Base-by-base conservation (phyloP, 2,329 filamentous ascomycete genomes). In the Cryphonectria naterciae region DNA sequence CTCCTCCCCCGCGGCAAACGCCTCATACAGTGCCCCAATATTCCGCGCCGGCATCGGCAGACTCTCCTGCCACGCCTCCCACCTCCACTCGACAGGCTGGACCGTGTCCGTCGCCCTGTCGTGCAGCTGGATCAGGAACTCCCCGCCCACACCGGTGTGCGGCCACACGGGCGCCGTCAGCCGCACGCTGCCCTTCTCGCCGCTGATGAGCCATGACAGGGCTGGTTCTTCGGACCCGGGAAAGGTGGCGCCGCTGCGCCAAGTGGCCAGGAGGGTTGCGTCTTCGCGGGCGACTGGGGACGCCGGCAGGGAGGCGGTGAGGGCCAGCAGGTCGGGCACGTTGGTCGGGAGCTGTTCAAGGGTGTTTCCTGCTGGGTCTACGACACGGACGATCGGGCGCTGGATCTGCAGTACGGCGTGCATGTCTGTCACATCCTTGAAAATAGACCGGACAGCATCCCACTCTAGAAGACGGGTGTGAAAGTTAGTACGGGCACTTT, bases 11-110 rank as follows among this genome's bases (percentile, higher is more conserved):
- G 61, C 35, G 1, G 46, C 35, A 78, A 84, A 88, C 1, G 81
- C 82, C 75, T 91, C 88, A 78, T 90, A 91, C 0, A 89, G 74
- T n/a, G 81, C 82, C 0, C 83, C 88, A 39, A 91, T 84, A 73
- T 84, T 86, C 68, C 85, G 80, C 1, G 82, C 83, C 3, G 79
- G 74, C 1, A 82, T 56, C 0, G 85, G 83, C n/a, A 88, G 72
- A 25, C 52, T 19, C 15, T 83, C 79, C 75, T 85, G 85, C 78
- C 83, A 85, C 3, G 83, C 82, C n/a, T 80, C 77, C 80, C 83
- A 88, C 8, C 80, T 77, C 79, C 83, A 84, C 0, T 80, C 74
- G 0, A 87, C 76, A 3, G 80, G 73, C 15, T 85, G 81, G 0
- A 87, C 79, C 25, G 81, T 74, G 39, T 84, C 82, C 0, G 79